Evolutionary conservation across 208 protist species (phyloP).

Genomic region (Wallacemonas sp.): DNA sequence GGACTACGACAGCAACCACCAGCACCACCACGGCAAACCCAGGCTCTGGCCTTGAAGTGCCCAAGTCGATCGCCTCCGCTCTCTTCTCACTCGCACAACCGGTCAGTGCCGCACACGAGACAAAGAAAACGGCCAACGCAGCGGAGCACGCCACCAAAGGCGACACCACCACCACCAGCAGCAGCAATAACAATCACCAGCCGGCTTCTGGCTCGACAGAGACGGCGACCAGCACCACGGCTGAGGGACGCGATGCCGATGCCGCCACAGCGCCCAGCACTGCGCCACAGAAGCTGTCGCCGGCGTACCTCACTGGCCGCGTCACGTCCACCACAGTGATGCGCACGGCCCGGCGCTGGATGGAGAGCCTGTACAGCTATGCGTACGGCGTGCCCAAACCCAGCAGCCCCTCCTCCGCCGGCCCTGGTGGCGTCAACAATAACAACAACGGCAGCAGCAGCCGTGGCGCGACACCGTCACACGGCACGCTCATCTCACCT

Average conservation of each 20-base stretch:
- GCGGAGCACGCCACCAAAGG: not conserved
- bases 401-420: not conserved
- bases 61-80: slow-evolving; percentile 31
- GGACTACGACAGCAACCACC: not conserved
- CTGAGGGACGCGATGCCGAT: no score
- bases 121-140: not conserved
- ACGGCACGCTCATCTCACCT: not conserved
- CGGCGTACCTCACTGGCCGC: slow-evolving; percentile 42
- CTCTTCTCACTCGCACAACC: slow-evolving; percentile 38
- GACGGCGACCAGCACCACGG: not conserved
- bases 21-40: not conserved
- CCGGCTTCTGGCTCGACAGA: no score
- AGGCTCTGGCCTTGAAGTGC: slow-evolving; percentile 4
- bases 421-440: not conserved
- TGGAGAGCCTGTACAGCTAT: slow-evolving; percentile 60
- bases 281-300: not conserved
- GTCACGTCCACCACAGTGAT: slow-evolving; percentile 45
- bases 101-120: slow-evolving; percentile 2
- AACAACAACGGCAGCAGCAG: slow-evolving; percentile 5
- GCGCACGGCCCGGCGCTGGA: slow-evolving; percentile 35
- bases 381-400: slow-evolving; percentile 34
- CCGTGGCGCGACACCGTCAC: not conserved
- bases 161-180: slow-evolving; percentile 2
- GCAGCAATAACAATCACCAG: no score
- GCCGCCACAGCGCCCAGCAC: not conserved